Base-by-base conservation (phyloP, 257 asterid genomes). In the Solanum pinnatisectum region DNA sequence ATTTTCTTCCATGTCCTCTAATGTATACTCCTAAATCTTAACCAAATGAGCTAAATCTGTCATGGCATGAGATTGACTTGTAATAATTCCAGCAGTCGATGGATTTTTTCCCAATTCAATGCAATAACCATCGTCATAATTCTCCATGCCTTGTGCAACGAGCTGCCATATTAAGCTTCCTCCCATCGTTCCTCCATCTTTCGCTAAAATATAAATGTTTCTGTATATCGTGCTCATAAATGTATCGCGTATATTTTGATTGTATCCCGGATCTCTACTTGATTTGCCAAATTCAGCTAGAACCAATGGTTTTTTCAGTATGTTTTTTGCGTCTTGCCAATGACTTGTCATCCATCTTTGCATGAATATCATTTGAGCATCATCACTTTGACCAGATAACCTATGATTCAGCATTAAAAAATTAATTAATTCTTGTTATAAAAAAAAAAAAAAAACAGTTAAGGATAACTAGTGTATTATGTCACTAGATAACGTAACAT, bases 161-260 rank as follows among this genome's bases (percentile, higher is more conserved):
- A 95, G 56, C 74, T 96, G 99, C 99, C 99, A 96, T 8, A 95
- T 92, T 83, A 96, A 22, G 87, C 95, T 91, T 10, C 98, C 99
- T 20, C 95, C 90, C 95, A 95, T 93, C 16, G 96, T 92, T 36
- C 96, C 98, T 59, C 97, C 97, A 0, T 85, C 87, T 49, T 90
- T 91, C 5, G 99, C 98, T n/a, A 87, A 91, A 46, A 91, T 81
- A 82, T 93, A 93, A 0, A 91, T 89, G 7, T 90, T 92, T 27
- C 90, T 88, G 78, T 95, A 96, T 2, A 94, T 91, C 36, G 86
- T 88, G 23, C 90, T 90, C 90, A 93, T 92, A 93, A 86, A 96
- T 63, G 30, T 30, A 40, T 95, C 96, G 12, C 98, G 88, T 27
- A 35, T 89, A 1, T 15, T 83, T 56, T 90, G 11, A 33, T 30